Base-by-base conservation (phyloP, 2,329 filamentous ascomycete species). In the Dactylellina drechsleri region DNA sequence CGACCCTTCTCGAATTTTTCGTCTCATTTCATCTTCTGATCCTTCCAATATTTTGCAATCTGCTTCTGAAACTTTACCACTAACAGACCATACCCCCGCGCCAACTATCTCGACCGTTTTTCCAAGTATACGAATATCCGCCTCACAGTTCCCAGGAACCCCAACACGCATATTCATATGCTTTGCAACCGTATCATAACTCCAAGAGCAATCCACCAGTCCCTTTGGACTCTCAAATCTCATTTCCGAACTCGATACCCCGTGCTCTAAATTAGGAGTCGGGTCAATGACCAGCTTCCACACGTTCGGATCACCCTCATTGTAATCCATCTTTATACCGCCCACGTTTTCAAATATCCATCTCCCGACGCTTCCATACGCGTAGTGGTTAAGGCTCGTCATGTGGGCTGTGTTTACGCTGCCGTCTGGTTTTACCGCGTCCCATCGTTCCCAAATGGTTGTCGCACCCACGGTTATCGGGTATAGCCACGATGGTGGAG, bases 401-500 rank as follows among this genome's bases (percentile, higher is more conserved):
- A 86, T 86, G 36, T 80, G 77, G 0, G 84, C 83, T 0, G 83
- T 80, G 64, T 86, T 86, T 15, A 85, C 77, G 0, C 76, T 80
- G 0, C 84, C 84, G 66, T 85, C 80, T 0, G 83, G 80, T 0
- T 85, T 77, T 36, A 86, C 79, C 28, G 82, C 83, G 57, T 86
- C 84, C 85, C 85, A 86, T 1, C 85, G 81, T 75, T 86, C 85
- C 85, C 85, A 86, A 0, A 83, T 84, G 0, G 84, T 86, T 0
- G 85, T 86, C 0, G 81, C 84, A 8, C 81, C 81, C 82, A 83
- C 83, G 0, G 80, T 81, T 4, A 86, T 82, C 12, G 83, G 84
- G 59, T 85, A 86, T 0, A 86, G 78, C 85, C 85, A 86, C 0
- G 62, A 66, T 28, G 82, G 84, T 0, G 84, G 85, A 0, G 82